A percentile compares a stretch with the other conserved stretches of the same genome.
Evolutionary conservation across 148 eudicot genomes (phyloP).

Genomic region (Vaccinium corymbosum): DNA sequence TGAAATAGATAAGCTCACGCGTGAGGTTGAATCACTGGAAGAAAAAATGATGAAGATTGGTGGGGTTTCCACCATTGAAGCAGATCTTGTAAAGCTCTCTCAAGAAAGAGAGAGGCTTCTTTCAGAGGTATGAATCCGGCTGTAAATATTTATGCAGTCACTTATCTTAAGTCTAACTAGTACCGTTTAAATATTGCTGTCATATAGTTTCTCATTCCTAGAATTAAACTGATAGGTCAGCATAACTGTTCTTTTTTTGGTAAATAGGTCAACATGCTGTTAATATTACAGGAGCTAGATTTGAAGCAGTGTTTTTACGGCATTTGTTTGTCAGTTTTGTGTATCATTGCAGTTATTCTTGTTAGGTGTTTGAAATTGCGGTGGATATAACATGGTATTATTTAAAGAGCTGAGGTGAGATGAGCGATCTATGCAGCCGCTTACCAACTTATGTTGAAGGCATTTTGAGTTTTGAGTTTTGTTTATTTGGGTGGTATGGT

Average conservation of each 20-base stretch:
- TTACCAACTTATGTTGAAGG: neutral
- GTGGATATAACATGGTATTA: neutral
- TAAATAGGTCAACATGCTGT: neutral
- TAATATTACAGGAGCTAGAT: neutral
- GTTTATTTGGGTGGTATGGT: neutral
- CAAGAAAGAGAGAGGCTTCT: conserved; percentile 84
- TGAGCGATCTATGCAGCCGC: conserved; percentile 1
- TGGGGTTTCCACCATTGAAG: conserved; percentile 45
- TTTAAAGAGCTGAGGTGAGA: neutral
- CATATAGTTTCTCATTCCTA: neutral
- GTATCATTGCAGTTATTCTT: neutral
- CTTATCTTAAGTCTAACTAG: neutral
- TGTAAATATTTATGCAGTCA: neutral
- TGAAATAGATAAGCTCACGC: conserved; percentile 53
- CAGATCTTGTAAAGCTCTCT: conserved; percentile 54
- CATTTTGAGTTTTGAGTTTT: neutral
- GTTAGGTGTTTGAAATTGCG: neutral
- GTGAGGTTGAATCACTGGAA: conserved; percentile 71
- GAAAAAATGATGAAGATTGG: conserved; percentile 57
- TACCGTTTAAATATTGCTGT: neutral
- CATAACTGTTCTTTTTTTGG: neutral
- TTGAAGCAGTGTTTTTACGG: neutral
- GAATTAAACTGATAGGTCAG: neutral
- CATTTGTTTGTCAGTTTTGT: neutral
- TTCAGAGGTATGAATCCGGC: conserved; percentile 62